Base-by-base conservation (phyloP, 2,329 filamentous ascomycete species). In the Hypoxylon sp. region DNA sequence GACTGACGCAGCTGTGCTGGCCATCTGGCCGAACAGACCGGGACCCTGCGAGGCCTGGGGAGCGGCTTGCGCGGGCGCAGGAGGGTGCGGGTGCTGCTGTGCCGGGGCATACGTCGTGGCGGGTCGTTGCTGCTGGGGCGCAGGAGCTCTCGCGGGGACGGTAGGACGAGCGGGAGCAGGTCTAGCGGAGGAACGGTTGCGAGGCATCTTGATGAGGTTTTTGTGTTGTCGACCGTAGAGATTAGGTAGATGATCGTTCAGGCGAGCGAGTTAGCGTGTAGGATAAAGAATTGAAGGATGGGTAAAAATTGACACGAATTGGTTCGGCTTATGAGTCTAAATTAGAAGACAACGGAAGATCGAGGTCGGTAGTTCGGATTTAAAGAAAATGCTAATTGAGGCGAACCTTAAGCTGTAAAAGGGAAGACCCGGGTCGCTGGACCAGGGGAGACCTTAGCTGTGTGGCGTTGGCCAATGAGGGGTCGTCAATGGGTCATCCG, bases 1-100 rank as follows among this genome's bases (percentile, higher is more conserved):
- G 19, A 90, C 94, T 85, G 91, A 98, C 95, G 96, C 96, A 81
- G 96, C 96, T 64, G 96, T 99, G 79, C 91, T 94, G 73, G 96
- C 96, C 92, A 99, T 98, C 87, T 98, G 93, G 66, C 93, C 95
- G 75, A 99, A 93, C 10, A 99, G 87, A 71, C 96, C 95, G 4
- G 93, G 91, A 29, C 94, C 93, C 73, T 91, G 86, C 59, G 88
- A 87, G 62, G 84, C 80, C 53, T 85, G 82, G 68, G 85, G 80
- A 51, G 85, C 78, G 37, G 82, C 77, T 27, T 83, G 80, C 6
- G 73, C 53, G 21, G 82, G 81, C 53, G 82, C 81, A 55, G 82
- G 79, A 58, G 82, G 79, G 65, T 85, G 85, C 55, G 82, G 79
- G 65, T 85, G 85, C 55, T 88, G 86, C 68, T 75, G 78, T 67